Evolutionary conservation across 805 yeast genomes (phyloP).

Genomic region (Brettanomyces nanus): DNA sequence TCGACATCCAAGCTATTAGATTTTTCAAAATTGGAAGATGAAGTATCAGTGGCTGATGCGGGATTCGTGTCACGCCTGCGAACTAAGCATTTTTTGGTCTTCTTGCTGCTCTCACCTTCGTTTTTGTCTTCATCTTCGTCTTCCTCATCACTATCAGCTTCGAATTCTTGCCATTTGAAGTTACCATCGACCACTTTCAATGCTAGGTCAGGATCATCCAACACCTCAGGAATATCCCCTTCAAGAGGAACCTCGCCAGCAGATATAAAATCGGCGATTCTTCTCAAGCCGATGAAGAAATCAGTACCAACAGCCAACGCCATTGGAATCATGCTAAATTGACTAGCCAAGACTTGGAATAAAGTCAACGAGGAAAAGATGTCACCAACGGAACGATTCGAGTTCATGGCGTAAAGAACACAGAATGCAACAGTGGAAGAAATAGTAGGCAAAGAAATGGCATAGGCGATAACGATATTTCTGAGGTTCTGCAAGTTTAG

Average conservation of each 20-base stretch:
- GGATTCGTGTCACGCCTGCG: too few relatives aligned
- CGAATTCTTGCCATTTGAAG: conserved; percentile 59
- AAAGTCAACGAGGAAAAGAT: conserved; percentile 64
- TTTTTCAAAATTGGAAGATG: too few relatives aligned
- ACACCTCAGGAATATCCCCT: conserved; percentile 15
- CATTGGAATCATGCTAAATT: conserved; percentile 61
- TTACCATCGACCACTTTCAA: conserved; percentile 45
- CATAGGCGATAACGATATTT: conserved; percentile 47
- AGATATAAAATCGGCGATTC: conserved; percentile 48
- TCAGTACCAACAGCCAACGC: conserved; percentile 61
- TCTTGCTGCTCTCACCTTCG: background rate
- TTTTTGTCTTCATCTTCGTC: too few relatives aligned
- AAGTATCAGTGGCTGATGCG: too few relatives aligned
- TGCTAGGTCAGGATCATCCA: conserved; percentile 28
- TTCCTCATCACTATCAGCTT: conserved; percentile 20
- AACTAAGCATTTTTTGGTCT: too few relatives aligned
- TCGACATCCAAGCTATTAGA: too few relatives aligned
- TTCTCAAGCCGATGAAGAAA: conserved; percentile 49
- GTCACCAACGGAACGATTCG: conserved; percentile 42
- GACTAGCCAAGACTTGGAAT: conserved; percentile 53
- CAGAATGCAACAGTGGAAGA: conserved; percentile 57
- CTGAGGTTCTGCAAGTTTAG: conserved; percentile 57
- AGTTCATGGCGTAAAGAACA: conserved; percentile 29
- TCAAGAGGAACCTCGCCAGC: conserved; percentile 30
- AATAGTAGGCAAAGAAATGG: conserved; percentile 52